A percentile compares a stretch with the other conserved stretches of the same genome.
These are phyloP conservation scores for Cyberlindnera meyerae DNA, from an alignment of 805 yeast genomes.

Conservation along the genomic window DNA sequence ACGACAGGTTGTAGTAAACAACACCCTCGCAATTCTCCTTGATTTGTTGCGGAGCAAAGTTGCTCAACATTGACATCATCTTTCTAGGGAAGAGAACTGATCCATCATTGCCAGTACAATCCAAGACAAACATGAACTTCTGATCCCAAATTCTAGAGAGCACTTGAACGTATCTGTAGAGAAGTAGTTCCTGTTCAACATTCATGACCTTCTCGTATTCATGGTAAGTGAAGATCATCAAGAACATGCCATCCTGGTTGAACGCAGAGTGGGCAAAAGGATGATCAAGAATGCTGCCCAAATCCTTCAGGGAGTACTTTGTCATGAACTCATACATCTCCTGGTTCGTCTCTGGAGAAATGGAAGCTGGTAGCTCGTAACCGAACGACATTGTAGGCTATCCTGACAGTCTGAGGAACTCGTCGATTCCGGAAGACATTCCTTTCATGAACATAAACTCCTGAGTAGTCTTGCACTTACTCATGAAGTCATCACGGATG, in stretches of 20 bases:
- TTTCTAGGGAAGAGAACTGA: slow-evolving; percentile 23
- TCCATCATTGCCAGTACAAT: slow-evolving; percentile 58
- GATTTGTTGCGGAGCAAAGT: slow-evolving; percentile 48
- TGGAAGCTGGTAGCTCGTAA: slow-evolving; percentile 50
- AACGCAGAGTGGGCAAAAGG: slow-evolving; percentile 58
- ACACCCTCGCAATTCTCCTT: slow-evolving; percentile 47
- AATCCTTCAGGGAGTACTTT: slow-evolving; percentile 52
- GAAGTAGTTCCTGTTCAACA: slow-evolving; percentile 43
- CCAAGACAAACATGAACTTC: slow-evolving; percentile 57
- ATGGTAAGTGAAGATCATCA: slow-evolving; percentile 48
- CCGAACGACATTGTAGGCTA: slow-evolving; percentile 53
- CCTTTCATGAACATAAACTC: slow-evolving; percentile 21
- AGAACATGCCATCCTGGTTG: slow-evolving; percentile 69
- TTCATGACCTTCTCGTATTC: slow-evolving; percentile 32
- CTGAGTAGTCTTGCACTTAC: slow-evolving; percentile 13
- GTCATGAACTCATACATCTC: slow-evolving; percentile 71
- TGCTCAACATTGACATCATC: slow-evolving; percentile 34
- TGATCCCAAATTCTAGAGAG: slow-evolving; percentile 69
- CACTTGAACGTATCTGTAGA: slow-evolving; percentile 58
- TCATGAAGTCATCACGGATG: slow-evolving; percentile 26
- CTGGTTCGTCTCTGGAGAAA: slow-evolving; percentile 45
- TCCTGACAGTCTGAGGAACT: slow-evolving; percentile 45
- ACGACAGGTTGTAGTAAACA: slow-evolving; percentile 41
- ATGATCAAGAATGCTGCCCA: slow-evolving; percentile 38
- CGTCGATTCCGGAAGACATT: slow-evolving; percentile 42